Conservation (phyloP, 805 yeast genomes). For the Candida silvicultrix region DNA sequence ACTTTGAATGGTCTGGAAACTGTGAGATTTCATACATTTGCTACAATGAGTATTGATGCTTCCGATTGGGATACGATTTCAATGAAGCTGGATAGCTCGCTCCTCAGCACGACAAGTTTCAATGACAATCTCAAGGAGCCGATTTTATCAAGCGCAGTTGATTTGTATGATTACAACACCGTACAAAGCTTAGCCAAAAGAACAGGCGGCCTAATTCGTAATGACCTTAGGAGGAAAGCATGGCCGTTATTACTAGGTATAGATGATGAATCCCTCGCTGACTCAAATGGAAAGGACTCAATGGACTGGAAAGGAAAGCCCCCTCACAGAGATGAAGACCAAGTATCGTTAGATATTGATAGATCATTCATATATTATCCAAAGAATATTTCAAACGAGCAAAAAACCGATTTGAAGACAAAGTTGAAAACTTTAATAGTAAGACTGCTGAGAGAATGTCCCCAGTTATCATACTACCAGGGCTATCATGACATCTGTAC, state of each 20-base stretch:
- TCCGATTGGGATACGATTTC: slow-evolving; percentile 45
- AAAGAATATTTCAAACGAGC: slow-evolving; percentile 11
- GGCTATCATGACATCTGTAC: slow-evolving; percentile 89
- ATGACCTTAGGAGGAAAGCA: slow-evolving; percentile 32
- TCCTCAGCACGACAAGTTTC: background rate
- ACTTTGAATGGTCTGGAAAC: no score
- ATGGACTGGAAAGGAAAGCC: background rate
- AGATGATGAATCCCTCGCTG: background rate
- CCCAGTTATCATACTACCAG: slow-evolving; percentile 72
- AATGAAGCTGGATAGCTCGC: slow-evolving; percentile 25
- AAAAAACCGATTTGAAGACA: slow-evolving; percentile 16
- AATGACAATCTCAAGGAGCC: slow-evolving; percentile 16
- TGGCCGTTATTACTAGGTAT: slow-evolving; percentile 49
- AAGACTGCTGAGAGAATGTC: slow-evolving; percentile 52
- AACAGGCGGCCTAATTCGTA: slow-evolving; percentile 40
- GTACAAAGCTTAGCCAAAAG: slow-evolving; percentile 33
- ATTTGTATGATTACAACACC: slow-evolving; percentile 22
- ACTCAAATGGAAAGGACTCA: background rate
- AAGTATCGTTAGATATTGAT: slow-evolving; percentile 70
- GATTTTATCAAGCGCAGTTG: slow-evolving; percentile 32
- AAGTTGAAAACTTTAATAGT: slow-evolving; percentile 35
- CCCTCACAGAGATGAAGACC: slow-evolving; percentile 66
- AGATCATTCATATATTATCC: slow-evolving; percentile 54
- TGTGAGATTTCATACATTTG: background rate
- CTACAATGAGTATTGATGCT: background rate